Evolutionary conservation across 306 rosid species (phyloP).

Genomic region (Dicorynia guianensis): DNA sequence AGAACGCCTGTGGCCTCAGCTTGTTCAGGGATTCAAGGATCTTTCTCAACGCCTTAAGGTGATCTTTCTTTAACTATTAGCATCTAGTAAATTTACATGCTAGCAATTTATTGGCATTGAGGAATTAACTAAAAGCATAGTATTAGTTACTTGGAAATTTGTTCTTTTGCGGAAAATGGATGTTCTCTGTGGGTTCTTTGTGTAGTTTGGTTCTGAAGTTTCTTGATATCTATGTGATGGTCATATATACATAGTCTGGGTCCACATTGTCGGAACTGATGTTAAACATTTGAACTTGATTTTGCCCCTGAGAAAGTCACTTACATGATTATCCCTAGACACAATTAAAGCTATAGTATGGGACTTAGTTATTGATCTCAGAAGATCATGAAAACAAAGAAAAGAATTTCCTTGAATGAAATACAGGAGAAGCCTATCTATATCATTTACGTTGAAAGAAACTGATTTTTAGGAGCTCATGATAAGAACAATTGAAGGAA

Average conservation of each 20-base stretch:
- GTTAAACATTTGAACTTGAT: constrained; percentile 6
- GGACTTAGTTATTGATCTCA: neutral
- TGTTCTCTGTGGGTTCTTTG: constrained; percentile 19
- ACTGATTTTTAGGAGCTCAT: neutral
- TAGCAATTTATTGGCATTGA: neutral
- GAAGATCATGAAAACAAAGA: neutral
- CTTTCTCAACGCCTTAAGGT: constrained; percentile 95
- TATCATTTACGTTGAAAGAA: neutral
- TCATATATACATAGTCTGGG: neutral
- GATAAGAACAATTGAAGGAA: neutral
- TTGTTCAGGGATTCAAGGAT: constrained; percentile 89
- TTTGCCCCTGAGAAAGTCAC: neutral
- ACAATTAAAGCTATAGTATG: neutral
- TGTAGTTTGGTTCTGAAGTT: neutral
- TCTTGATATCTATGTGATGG: neutral
- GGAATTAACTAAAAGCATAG: neutral
- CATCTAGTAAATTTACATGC: neutral
- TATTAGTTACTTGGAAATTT: neutral
- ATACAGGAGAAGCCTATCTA: neutral
- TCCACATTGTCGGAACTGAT: neutral
- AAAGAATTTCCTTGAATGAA: neutral
- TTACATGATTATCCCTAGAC: constrained; percentile 2
- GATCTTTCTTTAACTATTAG: constrained; percentile 28
- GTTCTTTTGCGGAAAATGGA: constrained; percentile 17
- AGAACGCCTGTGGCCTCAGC: constrained; percentile 97